phyloP scores from a whole-genome alignment of 257 asterid species.

The Solanum sitiens region DNA sequence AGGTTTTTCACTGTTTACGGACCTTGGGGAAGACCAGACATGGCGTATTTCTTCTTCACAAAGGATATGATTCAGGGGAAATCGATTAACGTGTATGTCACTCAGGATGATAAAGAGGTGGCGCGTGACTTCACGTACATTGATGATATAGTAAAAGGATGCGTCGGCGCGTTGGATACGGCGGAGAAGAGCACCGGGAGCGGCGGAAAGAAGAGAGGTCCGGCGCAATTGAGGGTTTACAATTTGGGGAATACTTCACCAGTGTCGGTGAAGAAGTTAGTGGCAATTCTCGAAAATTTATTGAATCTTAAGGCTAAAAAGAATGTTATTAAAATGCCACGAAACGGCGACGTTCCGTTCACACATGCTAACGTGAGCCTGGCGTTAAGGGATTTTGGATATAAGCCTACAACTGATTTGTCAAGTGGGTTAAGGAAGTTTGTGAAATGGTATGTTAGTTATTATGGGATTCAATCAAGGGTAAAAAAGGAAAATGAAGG shows the following conservation, averaged over 20 bases:
- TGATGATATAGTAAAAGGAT: constrained; percentile 80
- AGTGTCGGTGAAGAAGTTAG: constrained; percentile 83
- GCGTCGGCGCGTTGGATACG: constrained; percentile 85
- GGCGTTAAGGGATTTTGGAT: constrained; percentile 73
- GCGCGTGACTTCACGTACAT: constrained; percentile 99
- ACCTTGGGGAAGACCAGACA: constrained; percentile 96
- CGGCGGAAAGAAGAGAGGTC: constrained; percentile 72
- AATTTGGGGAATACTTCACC: constrained; percentile 88
- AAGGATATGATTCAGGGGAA: constrained; percentile 71
- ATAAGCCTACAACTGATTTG: constrained; percentile 86
- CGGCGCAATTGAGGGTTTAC: constrained; percentile 91
- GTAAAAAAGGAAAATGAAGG: constrained; percentile 42
- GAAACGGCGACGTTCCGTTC: constrained; percentile 96
- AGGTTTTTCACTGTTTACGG: constrained; percentile 92
- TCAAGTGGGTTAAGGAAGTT: constrained; percentile 72
- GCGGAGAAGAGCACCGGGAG: constrained; percentile 97
- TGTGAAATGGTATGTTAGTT: constrained; percentile 80
- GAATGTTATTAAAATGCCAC: constrained; percentile 69
- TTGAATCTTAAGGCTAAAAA: constrained; percentile 56
- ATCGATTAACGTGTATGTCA: constrained; percentile 52
- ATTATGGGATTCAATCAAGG: constrained; percentile 79
- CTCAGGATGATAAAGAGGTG: constrained; percentile 74
- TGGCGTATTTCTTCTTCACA: constrained; percentile 93
- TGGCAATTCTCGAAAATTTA: constrained; percentile 59
- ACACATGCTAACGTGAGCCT: constrained; percentile 92